Evolutionary conservation across 1,284 basidiomycete species (phyloP), one percentile per base, ranked within the genome.

Genomic region (Cystobasidium pallidum): DNA sequence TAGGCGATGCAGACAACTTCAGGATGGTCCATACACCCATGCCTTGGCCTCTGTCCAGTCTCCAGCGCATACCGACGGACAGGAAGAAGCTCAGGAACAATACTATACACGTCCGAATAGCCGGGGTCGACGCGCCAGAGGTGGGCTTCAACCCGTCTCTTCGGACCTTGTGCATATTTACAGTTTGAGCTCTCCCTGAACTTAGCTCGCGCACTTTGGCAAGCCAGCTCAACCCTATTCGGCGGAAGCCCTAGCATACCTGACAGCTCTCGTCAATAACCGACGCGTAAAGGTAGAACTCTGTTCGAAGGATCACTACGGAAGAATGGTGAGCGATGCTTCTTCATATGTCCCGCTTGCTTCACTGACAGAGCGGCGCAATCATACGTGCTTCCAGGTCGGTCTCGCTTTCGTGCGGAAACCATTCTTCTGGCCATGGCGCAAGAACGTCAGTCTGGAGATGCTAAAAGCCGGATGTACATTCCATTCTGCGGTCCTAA

Each of bases 51-150:
- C 91, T 88, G 83, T 81, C 82, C 13, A 88, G 86, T 84, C 90
- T 90, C 62, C 84, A 88, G 73, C 78, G 80, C 6, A 82, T 92
- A 54, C 91, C 92, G 0, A 80, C 81, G 0, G 15, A 76, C 80
- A 3, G 89, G 87, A 86, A 90, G 70, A 91, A 86, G 0, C 82
- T 92, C 62, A 89, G 86, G 78, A 86, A 88, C 74, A 82, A 91
- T 76, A 94, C 92, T 0, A 84, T 95, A 21, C 88, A 89, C 77
- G 88, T 96, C 55, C 87, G 93, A 28, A 86, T 95, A 58, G 90
- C 90, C 10, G 93, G 91, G 0, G 87, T 92, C 11, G 93, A 96
- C 79, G 93, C 93, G 1, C 93, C 93, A 0, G 93, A 95, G 84
- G 90, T 89, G 55, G 15, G 36, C 39, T 65, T 10, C 11, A 39